phyloP scores from a whole-genome alignment of 768 basidiomycete genomes.

The Xanthoconium stramineum region DNA sequence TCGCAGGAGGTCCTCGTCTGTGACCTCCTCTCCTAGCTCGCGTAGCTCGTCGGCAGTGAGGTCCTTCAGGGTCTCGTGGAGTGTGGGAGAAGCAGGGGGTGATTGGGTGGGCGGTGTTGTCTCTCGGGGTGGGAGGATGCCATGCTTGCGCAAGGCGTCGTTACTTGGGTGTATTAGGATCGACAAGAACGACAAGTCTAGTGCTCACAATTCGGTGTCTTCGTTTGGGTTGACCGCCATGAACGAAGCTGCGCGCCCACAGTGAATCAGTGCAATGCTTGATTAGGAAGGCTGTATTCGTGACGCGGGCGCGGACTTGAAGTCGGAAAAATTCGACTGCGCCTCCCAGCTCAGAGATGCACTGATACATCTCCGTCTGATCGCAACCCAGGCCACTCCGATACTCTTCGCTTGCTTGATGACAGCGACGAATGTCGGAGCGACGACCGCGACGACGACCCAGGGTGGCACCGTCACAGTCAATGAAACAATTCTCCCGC shows the following conservation, averaged over 20 bases:
- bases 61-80: slow-evolving; percentile 65
- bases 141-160: slow-evolving; percentile 89
- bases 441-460: slow-evolving; percentile 20
- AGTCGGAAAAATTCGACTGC: slow-evolving; percentile 9
- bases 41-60: slow-evolving; percentile 60
- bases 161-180: slow-evolving; percentile 50
- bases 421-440: slow-evolving; percentile 21
- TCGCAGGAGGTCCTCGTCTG: slow-evolving; percentile 74
- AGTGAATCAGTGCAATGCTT: slow-evolving; percentile 7
- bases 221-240: slow-evolving; percentile 80
- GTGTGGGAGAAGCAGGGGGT: slow-evolving; percentile 71
- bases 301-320: slow-evolving; percentile 31
- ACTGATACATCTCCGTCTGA: slow-evolving; percentile 18
- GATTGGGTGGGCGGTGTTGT: slow-evolving; percentile 73
- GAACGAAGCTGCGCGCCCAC: slow-evolving; percentile 2
- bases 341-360: slow-evolving; percentile 17
- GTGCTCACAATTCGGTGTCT: slow-evolving; percentile 92
- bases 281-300: slow-evolving; percentile 33
- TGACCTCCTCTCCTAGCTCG: slow-evolving; percentile 68
- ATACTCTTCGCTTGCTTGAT: slow-evolving; percentile 19
- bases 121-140: slow-evolving; percentile 79
- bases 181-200: neutral
- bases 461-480: slow-evolving; percentile 28
- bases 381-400: slow-evolving; percentile 10
- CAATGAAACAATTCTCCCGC: slow-evolving; percentile 41